Evolutionary conservation across 805 yeast genomes (phyloP), one percentile per base, ranked within the genome.

Genomic region (Zygotorulaspora chibaensis): DNA sequence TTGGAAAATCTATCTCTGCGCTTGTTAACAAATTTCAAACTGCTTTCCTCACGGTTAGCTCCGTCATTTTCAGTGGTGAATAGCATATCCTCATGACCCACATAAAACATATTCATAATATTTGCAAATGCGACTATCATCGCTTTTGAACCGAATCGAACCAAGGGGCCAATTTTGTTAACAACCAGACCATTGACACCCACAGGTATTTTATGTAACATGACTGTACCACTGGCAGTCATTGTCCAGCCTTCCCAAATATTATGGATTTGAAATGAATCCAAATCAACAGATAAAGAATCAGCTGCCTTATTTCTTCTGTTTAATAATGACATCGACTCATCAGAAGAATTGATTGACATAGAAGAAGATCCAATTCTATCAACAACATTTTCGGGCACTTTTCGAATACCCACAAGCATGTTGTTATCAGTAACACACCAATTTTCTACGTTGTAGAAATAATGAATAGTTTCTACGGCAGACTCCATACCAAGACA

Each of bases 241-340:
- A 87, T 76, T 2, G 88, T 81, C 76, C 87, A 87, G 1, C 93
- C 95, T 62, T 87, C 90, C 93, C 95, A 86, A 9, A 75, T 59
- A 44, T 71, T 72, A 39, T 67, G 66, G 16, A 72, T 53, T 38
- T 68, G 58, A 45, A 72, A 63, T 38, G 68, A 61, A 12, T 42
- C 31, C 20, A 42, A 20, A 9, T 36, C 26, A 5, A n/a, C 8
- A 30, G 17, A 16, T 3, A 10, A 17, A 8, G 18, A 16, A 13
- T 35, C 38, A 10, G 16, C 13, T 5, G 13, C 20, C 26, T 20
- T 40, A 10, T 40, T 38, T 25, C 46, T 40, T 40, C 56, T 49
- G 15, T 45, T 42, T 28, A 48, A 33, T 23, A 47, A 33, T 3
- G 45, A 33, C 12, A 33, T 40, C 16, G 31, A 18, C 23, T 35